Evolutionary conservation across 2,329 filamentous ascomycete genomes (phyloP).

Genomic region (Spiromastix sp.): DNA sequence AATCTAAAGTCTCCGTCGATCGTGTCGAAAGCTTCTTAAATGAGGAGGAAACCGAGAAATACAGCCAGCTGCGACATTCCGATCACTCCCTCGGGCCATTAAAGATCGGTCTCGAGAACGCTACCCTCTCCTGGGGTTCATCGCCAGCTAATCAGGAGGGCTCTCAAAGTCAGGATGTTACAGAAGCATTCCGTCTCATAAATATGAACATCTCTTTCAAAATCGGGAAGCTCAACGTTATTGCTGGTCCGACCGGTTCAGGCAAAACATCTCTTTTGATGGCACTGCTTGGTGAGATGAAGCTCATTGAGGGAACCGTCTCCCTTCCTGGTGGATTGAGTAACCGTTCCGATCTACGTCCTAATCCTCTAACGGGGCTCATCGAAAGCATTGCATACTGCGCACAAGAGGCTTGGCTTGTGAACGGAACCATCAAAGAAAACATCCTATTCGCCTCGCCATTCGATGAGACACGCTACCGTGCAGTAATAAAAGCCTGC

Average conservation of each 20-base stretch:
- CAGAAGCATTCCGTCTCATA: conserved; percentile 71
- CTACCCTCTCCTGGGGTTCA: conserved; percentile 82
- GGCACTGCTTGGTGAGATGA: conserved; percentile 96
- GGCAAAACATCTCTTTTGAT: conserved; percentile 94
- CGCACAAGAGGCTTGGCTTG: conserved; percentile 91
- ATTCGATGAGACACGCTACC: conserved; percentile 73
- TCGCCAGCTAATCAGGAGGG: conserved; percentile 43
- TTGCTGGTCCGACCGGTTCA: conserved; percentile 85
- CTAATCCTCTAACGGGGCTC: conserved; percentile 73
- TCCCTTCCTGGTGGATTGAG: conserved; percentile 77
- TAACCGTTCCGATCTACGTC: conserved; percentile 65
- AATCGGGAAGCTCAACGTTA: conserved; percentile 79
- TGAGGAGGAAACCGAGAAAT: conserved; percentile 95
- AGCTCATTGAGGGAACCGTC: conserved; percentile 65
- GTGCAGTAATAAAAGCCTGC: conserved; percentile 80
- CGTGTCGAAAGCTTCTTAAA: conserved; percentile 89
- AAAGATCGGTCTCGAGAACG: conserved; percentile 73
- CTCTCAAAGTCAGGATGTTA: conserved; percentile 44
- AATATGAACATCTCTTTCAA: conserved; percentile 74
- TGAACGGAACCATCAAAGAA: conserved; percentile 90
- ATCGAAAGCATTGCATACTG: conserved; percentile 93
- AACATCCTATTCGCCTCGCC: conserved; percentile 87
- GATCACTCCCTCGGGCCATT: conserved; percentile 57
- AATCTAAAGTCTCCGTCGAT: conserved; percentile 92
- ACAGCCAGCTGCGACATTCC: conserved; percentile 64